Base-by-base conservation (phyloP, 2,329 filamentous ascomycete genomes). In the Intubia oerlemansii region DNA sequence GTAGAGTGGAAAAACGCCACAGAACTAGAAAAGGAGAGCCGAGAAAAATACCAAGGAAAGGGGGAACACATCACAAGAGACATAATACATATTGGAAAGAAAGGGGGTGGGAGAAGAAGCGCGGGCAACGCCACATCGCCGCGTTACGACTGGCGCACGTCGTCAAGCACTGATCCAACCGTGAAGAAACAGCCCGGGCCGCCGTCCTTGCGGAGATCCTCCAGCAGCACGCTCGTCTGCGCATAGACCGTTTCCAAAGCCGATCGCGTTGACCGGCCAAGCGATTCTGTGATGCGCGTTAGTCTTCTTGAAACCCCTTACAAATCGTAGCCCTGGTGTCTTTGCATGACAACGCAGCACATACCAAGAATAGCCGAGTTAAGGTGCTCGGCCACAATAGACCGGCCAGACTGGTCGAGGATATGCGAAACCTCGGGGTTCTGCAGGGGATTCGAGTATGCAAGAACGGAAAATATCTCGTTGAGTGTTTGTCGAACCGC, bases 311-410 rank as follows among this genome's bases (percentile, higher is more conserved):
- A 17, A n/a, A n/a, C n/a, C n/a, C n/a, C n/a, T n/a, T n/a, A n/a
- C n/a, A n/a, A n/a, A n/a, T n/a, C n/a, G n/a, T n/a, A n/a, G n/a
- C n/a, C n/a, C n/a, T n/a, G n/a, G n/a, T n/a, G n/a, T n/a, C n/a
- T n/a, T n/a, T n/a, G n/a, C n/a, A n/a, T n/a, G n/a, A n/a, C n/a
- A n/a, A n/a, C n/a, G n/a, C n/a, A n/a, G n/a, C 24, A 60, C 71
- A 54, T 56, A 91, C 82, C 70, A 34, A 98, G 50, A 41, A 98
- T 92, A 26, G 81, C 84, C 35, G 80, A 79, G 49, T 95, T 95
- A 32, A 98, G 57, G 48, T 92, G 84, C 53, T 98, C 88, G 7
- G 84, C 84, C 23, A 95, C 80, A 12, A 68, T 60, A 12, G 72
- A 66, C 24, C 88, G 60, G 2, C 79, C 81, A 29, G 64, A 66